These are phyloP conservation scores for Mortierella antarctica DNA, from an alignment of 192 early-diverging fungal species.

Conservation along the genomic window DNA sequence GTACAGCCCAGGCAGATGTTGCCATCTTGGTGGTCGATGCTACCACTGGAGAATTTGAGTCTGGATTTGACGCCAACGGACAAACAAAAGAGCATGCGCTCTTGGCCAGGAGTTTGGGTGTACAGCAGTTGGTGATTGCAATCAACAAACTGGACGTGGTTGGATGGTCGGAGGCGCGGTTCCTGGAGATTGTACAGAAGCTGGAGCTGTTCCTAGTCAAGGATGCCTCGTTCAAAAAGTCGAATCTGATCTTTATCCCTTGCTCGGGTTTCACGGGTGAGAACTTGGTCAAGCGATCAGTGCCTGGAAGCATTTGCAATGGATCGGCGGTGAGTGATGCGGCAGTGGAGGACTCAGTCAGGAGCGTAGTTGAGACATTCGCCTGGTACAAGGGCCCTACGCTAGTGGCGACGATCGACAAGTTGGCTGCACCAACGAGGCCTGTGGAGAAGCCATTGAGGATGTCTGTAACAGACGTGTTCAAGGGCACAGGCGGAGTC, in stretches of 20 bases:
- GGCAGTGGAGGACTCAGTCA: conserved; percentile 5
- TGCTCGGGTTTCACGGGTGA: conserved; percentile 91
- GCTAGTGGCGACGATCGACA: conserved; percentile 80
- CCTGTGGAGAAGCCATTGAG: conserved; percentile 85
- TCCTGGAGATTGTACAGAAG: conserved; percentile 76
- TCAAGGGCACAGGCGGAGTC: conserved; percentile 89
- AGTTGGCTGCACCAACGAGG: conserved; percentile 78
- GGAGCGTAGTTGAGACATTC: conserved; percentile 37
- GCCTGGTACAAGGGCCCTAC: conserved; percentile 87
- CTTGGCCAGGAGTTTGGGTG: conserved; percentile 91
- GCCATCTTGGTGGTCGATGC: conserved; percentile 94
- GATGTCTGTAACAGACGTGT: conserved; percentile 88
- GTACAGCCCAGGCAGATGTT: conserved; percentile 94
- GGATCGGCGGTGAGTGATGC: conserved; percentile 40
- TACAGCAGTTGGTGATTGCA: conserved; percentile 91
- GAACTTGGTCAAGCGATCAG: conserved; percentile 74
- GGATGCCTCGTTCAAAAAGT: conserved; percentile 83
- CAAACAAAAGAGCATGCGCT: conserved; percentile 98
- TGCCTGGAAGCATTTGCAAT: conserved; percentile 36
- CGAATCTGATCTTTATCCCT: conserved; percentile 86
- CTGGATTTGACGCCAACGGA: conserved; percentile 93
- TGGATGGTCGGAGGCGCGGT: conserved; percentile 86
- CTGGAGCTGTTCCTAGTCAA: conserved; percentile 74
- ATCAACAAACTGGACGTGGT: conserved; percentile 96
- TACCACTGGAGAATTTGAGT: conserved; percentile 90